phyloP scores from a whole-genome alignment of 2,329 filamentous ascomycete species.

The Penicillium thymicola region DNA sequence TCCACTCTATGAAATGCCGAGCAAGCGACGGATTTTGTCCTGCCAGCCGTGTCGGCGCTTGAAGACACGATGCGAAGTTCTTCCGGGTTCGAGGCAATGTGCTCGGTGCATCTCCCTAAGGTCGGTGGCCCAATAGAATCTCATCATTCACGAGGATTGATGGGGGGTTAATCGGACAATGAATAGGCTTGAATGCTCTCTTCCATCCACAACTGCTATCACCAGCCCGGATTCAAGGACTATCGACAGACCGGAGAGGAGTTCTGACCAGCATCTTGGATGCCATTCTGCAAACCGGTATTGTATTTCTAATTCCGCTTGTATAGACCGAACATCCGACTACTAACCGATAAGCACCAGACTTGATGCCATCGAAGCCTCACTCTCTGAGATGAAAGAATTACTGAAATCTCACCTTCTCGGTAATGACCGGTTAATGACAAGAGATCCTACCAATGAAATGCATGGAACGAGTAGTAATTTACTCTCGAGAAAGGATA shows the following conservation, averaged over 20 bases:
- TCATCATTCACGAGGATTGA: not conserved
- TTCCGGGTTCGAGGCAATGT: conserved; percentile 3
- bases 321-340: not conserved
- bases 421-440: not conserved
- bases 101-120: conserved; percentile 10
- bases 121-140: not conserved
- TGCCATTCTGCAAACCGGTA: conserved; percentile 5
- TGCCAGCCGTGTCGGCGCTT: conserved; percentile 20
- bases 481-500: not conserved
- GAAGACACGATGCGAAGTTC: conserved; percentile 20
- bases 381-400: conserved; percentile 7
- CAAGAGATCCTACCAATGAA: not conserved
- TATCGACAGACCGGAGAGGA: not conserved
- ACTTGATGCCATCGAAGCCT: conserved; percentile 2
- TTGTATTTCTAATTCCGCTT: not conserved
- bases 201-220: conserved; percentile 5
- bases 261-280: not conserved
- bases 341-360: not conserved
- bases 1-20: conserved; percentile 4
- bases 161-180: not conserved
- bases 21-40: conserved; percentile 10
- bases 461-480: not conserved
- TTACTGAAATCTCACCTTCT: conserved; percentile 3
- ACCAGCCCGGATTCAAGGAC: not conserved
- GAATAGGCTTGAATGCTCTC: conserved; percentile 8